Percentiles rank a stretch among this genome's conserved stretches.
Conservation (phyloP, 495 filamentous ascomycete species). For the Trichoderma reesei region DNA sequence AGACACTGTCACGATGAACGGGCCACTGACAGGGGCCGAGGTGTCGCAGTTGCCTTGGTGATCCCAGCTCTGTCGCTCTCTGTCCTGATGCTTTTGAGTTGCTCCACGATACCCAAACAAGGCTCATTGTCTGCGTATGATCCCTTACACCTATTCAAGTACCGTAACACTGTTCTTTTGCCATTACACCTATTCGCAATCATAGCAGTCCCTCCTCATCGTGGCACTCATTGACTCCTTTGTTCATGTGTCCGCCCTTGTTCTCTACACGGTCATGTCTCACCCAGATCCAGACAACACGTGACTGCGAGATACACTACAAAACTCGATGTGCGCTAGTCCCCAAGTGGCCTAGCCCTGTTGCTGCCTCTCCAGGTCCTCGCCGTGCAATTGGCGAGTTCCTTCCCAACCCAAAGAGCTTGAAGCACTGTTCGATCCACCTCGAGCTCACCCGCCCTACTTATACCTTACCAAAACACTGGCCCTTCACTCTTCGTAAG, state of each 20-base stretch:
- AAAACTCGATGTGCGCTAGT: background rate
- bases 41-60: background rate
- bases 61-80: background rate
- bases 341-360: background rate
- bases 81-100: background rate
- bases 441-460: conserved; percentile 3
- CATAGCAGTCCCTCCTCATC: background rate
- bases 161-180: no score
- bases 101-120: background rate
- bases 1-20: background rate
- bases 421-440: conserved; percentile 12
- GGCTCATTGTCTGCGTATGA: no score
- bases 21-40: background rate
- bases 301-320: conserved; percentile 4
- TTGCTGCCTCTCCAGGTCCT: background rate
- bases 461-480: conserved; percentile 12
- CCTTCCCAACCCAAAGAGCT: background rate
- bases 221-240: background rate
- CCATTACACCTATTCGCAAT: no score
- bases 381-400: background rate
- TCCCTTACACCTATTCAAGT: no score
- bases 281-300: background rate
- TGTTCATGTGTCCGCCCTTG: background rate
- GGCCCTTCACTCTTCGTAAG: conserved; percentile 9
- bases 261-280: background rate